Conservation (phyloP, 2,329 filamentous ascomycete genomes). For the Colletotrichum shisoi region DNA sequence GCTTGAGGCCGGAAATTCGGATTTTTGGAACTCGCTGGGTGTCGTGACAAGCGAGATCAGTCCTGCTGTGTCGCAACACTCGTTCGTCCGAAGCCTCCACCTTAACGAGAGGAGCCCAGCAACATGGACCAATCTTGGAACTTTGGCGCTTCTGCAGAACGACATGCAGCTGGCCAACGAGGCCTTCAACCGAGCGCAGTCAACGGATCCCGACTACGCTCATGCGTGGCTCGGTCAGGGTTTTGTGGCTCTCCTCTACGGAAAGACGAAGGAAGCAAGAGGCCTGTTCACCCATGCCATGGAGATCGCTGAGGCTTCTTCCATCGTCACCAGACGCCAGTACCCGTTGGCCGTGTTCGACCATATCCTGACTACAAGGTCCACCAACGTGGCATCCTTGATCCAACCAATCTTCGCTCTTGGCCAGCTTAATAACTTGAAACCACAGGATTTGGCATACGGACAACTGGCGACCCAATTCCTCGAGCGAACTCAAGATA, state of each 20-base stretch:
- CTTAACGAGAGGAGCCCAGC: conserved; percentile 86
- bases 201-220: conserved; percentile 90
- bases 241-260: conserved; percentile 78
- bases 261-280: conserved; percentile 78
- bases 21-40: conserved; percentile 97
- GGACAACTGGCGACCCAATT: conserved; percentile 82
- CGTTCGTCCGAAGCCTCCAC: conserved; percentile 90
- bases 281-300: conserved; percentile 92
- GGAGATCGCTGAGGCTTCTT: conserved; percentile 84
- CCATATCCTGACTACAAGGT: conserved; percentile 68
- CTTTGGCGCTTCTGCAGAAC: conserved; percentile 82
- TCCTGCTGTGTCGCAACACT: conserved; percentile 87
- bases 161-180: conserved; percentile 88
- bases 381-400: conserved; percentile 66
- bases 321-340: conserved; percentile 75
- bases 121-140: conserved; percentile 90
- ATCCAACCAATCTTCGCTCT: conserved; percentile 90
- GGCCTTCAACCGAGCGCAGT: conserved; percentile 89
- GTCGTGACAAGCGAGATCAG: conserved; percentile 88
- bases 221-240: conserved; percentile 95
- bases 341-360: conserved; percentile 87
- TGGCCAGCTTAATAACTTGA: conserved; percentile 77
- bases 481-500: conserved; percentile 79
- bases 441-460: conserved; percentile 74
- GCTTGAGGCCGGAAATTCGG: conserved; percentile 88